A percentile compares a stretch with the other conserved stretches of the same genome.
These are phyloP conservation scores for Monascus ruber DNA, from an alignment of 2,329 filamentous ascomycete genomes.

Conservation along the genomic window DNA sequence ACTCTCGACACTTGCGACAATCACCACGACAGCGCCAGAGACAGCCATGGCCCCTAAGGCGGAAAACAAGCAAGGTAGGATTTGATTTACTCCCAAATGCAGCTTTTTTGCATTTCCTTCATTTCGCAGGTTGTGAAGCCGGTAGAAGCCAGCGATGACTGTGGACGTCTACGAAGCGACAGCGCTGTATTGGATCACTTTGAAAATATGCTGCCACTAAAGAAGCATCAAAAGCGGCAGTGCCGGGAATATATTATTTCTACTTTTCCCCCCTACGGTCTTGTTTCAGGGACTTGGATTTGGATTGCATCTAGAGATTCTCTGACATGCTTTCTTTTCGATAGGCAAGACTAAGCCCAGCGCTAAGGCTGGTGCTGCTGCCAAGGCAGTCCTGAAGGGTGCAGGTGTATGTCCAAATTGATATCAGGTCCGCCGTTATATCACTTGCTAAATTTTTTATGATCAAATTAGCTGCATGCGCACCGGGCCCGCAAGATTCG, in stretches of 20 bases:
- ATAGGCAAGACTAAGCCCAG: slow-evolving; percentile 48
- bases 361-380: slow-evolving; percentile 75
- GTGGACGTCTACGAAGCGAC: too few relatives aligned
- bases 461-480: slow-evolving; percentile 46
- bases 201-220: background rate
- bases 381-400: slow-evolving; percentile 92
- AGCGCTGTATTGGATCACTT: background rate
- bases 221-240: slow-evolving; percentile 1
- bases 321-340: slow-evolving; percentile 14
- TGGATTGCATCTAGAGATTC: slow-evolving; percentile 3
- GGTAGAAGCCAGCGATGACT: background rate
- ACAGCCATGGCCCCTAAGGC: slow-evolving; percentile 38
- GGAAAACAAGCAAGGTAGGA: slow-evolving; percentile 38
- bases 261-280: slow-evolving; percentile 7
- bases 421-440: background rate
- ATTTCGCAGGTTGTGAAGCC: background rate
- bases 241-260: background rate
- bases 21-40: slow-evolving; percentile 32
- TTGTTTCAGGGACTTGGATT: slow-evolving; percentile 1
- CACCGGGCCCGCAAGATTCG: slow-evolving; percentile 92
- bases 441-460: slow-evolving; percentile 6
- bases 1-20: slow-evolving; percentile 32
- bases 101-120: slow-evolving; percentile 13
- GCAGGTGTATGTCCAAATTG: slow-evolving; percentile 66
- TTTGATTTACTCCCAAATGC: slow-evolving; percentile 1